Evolutionary conservation across 2,329 filamentous ascomycete genomes (phyloP), one percentile per base, ranked within the genome.

Genomic region (Diaporthe ampelina): DNA sequence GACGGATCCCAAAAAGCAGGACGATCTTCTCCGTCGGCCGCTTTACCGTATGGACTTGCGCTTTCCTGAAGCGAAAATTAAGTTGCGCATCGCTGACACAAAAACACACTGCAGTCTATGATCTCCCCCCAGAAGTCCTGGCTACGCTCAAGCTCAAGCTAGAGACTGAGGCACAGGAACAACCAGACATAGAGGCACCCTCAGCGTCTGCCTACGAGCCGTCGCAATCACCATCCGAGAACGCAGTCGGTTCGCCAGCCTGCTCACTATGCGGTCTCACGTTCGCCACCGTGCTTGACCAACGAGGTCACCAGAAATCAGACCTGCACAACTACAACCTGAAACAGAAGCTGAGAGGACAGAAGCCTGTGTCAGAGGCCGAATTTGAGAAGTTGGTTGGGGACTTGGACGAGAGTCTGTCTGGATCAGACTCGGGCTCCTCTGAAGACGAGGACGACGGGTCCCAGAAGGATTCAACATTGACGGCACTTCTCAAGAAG

Each of bases 261-360:
- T 99, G 97, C 82, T 91, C 92, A 0, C 88, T 98, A 6, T 99
- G 97, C 84, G 87, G 88, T 52, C 88, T 95, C 50, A 86, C 89
- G 7, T 98, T 97, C 79, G 80, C 88, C 43, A 92, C 88, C 13
- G 88, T 97, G 10, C 88, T 91, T 75, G 96, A 98, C 76, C 96
- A 98, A 81, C 91, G 94, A 76, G 89, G 91, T 74, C 97, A 99
- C 83, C 91, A 94, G 74, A 94, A 94, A 79, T 98, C 96, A 13
- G 97, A 99, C 80, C 88, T 97, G 65, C 97, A 99, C 82, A 90
- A 93, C 77, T 99, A 98, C 85, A 99, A 99, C 81, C 85, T 98
- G 76, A 98, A 98, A 84, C 94, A 96, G 81, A 97, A 94, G 85
- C 85, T 98, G 73, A 91, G 94, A 61, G 94, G 94, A 0, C 88